These are phyloP conservation scores for Serpula lacrymans DNA, from an alignment of 768 basidiomycete genomes.

Conservation along the genomic window DNA sequence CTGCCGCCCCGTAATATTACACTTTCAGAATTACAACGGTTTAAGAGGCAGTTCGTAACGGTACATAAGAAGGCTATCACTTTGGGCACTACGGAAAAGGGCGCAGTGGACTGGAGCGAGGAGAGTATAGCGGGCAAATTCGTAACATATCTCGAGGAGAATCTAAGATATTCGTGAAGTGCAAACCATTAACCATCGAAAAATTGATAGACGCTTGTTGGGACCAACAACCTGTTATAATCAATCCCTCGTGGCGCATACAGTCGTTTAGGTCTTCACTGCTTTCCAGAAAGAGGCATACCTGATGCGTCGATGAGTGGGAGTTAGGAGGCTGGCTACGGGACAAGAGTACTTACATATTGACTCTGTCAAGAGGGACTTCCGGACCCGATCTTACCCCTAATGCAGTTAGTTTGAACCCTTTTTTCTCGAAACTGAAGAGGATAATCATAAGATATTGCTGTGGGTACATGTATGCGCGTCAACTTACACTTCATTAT, in stretches of 20 bases:
- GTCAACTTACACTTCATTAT: constrained; percentile 43
- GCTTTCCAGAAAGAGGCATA: constrained; percentile 32
- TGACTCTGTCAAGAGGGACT: constrained; percentile 60
- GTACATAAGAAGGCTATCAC: constrained; percentile 89
- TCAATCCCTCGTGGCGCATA: too few relatives aligned
- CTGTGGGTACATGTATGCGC: too few relatives aligned
- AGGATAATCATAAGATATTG: too few relatives aligned
- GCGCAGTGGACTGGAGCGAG: constrained; percentile 74
- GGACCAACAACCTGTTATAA: too few relatives aligned
- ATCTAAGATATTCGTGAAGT: too few relatives aligned
- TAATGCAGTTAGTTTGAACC: constrained; percentile 52
- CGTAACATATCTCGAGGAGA: constrained; percentile 68
- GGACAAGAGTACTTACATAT: constrained; percentile 47
- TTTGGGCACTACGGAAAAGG: constrained; percentile 75
- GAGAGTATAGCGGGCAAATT: constrained; percentile 69
- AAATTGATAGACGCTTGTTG: too few relatives aligned
- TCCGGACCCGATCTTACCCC: constrained; percentile 47
- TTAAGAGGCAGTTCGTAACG: constrained; percentile 88
- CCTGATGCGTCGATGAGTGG: constrained; percentile 11
- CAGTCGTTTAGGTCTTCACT: constrained; percentile 11
- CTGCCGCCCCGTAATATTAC: constrained; percentile 74
- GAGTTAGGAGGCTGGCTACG: background rate
- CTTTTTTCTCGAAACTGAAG: constrained; percentile 45
- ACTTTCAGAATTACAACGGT: constrained; percentile 81
- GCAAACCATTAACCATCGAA: too few relatives aligned